Evolutionary conservation across 2,329 filamentous ascomycete species (phyloP), one percentile per base, ranked within the genome.

Genomic region (Scytalidium sp.): DNA sequence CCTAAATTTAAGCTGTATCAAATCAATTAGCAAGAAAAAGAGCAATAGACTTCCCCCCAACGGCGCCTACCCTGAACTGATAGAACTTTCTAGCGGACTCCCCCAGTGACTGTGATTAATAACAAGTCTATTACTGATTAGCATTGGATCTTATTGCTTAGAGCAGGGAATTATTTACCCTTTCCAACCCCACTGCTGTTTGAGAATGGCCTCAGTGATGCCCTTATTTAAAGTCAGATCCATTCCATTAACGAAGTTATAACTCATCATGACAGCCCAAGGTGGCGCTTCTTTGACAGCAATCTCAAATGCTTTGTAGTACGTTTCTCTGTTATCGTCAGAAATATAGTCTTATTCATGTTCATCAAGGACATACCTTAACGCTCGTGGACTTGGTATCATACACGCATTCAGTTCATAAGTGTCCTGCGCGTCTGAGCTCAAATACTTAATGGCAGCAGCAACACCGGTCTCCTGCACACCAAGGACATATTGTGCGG

Each of bases 381-480:
- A 13, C 7, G 25, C 25, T 29, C 25, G 25, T 13, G 7, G 8
- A 29, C 25, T 29, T 13, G 25, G 8, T 8, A 29, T 29, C 25
- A 29, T 13, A 29, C 13, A 8, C 7, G 13, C 13, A 7, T 7
- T 29, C 13, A 29, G 13, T 29, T 13, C 13, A 29, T 13, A 8
- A 13, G 25, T 29, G 8, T 71, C 69, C 56, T 68, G 65, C 46
- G 75, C 73, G 53, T 75, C 75, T 27, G 67, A 71, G 1, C 71
- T 69, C 45, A 74, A 75, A 53, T 76, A 74, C 59, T 76, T 76
- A 39, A 74, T 70, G 1, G 70, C 73, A 1, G 73, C 72, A 0
- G 65, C 67, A 3, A 76, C 67, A 3, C 70, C 72, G 3, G 63
- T 61, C 15, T 67, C 67, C 50, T 77, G 73, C 1, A 76, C 63